These are phyloP conservation scores for Pseudogymnoascus sp. DNA, from an alignment of 2,329 filamentous ascomycete species.

Conservation along the genomic window DNA sequence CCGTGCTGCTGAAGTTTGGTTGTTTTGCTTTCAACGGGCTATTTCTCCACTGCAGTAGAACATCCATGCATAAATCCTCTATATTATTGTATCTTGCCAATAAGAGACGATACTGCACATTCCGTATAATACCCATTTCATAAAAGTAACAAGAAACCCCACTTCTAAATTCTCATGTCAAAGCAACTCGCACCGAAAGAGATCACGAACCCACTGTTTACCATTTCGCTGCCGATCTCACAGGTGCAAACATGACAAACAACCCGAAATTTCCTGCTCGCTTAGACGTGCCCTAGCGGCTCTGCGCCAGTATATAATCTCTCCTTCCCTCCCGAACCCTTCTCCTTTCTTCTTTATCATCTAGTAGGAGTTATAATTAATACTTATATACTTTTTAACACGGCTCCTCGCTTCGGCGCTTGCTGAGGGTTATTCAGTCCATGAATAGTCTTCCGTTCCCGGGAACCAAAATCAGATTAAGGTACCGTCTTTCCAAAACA, in stretches of 20 bases:
- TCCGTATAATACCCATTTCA: neutral
- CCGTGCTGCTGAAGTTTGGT: neutral
- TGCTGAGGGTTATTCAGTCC: slow-evolving; percentile 32
- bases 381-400: slow-evolving; percentile 29
- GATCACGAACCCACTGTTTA: neutral
- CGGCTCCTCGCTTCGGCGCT: slow-evolving; percentile 34
- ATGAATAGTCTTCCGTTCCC: slow-evolving; percentile 37
- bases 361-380: slow-evolving; percentile 31
- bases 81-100: neutral
- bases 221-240: neutral
- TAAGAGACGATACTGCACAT: neutral
- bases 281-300: slow-evolving; percentile 5
- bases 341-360: slow-evolving; percentile 20
- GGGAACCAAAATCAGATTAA: slow-evolving; percentile 31
- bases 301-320: neutral
- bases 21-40: neutral
- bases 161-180: neutral
- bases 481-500: slow-evolving; percentile 37
- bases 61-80: neutral
- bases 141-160: neutral
- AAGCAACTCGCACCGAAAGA: neutral
- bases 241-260: slow-evolving; percentile 3
- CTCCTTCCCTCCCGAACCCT: slow-evolving; percentile 13
- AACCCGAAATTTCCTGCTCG: slow-evolving; percentile 2
- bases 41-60: neutral